Conservation (phyloP, 2,329 filamentous ascomycete species). For the Colletotrichum melonis region DNA sequence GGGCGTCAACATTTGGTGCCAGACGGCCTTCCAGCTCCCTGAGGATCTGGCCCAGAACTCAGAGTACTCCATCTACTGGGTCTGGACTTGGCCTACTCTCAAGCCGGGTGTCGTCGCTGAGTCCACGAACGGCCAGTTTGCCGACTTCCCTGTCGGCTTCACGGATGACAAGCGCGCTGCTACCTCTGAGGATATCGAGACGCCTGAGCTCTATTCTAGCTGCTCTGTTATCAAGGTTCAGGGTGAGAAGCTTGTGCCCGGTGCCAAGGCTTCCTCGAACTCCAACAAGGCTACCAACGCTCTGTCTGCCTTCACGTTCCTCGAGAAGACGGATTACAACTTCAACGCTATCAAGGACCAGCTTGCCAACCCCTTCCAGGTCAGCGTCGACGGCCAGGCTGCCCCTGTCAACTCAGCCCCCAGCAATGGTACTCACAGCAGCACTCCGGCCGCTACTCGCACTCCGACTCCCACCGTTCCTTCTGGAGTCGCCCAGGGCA, state of each 20-base stretch:
- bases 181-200: constrained; percentile 30
- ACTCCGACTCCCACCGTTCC: constrained; percentile 18
- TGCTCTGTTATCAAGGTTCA: constrained; percentile 36
- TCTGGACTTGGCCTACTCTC: constrained; percentile 90
- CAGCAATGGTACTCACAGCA: constrained; percentile 38
- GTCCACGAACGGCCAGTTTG: constrained; percentile 54
- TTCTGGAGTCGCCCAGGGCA: background rate
- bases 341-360: constrained; percentile 57
- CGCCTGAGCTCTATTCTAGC: constrained; percentile 53
- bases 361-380: constrained; percentile 57
- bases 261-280: constrained; percentile 24
- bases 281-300: constrained; percentile 33
- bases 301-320: constrained; percentile 42
- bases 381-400: constrained; percentile 48
- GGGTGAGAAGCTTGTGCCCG: constrained; percentile 27
- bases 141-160: constrained; percentile 49
- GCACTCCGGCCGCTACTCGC: constrained; percentile 36
- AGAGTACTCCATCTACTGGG: constrained; percentile 89
- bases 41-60: constrained; percentile 69
- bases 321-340: constrained; percentile 52
- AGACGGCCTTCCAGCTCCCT: constrained; percentile 83
- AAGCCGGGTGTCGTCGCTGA: constrained; percentile 52
- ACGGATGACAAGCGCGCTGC: constrained; percentile 33
- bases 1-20: constrained; percentile 78
- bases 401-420: constrained; percentile 20